Conservation (phyloP, 805 yeast genomes). For the Ogataea minuta region DNA sequence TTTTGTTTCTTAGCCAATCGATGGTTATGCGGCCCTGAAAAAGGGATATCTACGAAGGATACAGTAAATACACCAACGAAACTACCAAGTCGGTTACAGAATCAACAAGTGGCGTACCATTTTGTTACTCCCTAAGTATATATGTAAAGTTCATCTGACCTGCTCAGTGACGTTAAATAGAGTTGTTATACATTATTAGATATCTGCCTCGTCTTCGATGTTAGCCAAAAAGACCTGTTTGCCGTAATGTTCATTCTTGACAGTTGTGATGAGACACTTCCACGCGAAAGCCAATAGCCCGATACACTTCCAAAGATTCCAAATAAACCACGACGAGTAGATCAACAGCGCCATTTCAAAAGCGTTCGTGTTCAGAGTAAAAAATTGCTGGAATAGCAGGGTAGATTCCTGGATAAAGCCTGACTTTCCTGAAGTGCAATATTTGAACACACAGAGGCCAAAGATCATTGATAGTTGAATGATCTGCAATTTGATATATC, state of each 20-base stretch:
- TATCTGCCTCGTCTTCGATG: constrained; percentile 18
- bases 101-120: constrained; percentile 15
- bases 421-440: too few relatives aligned
- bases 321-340: constrained; percentile 7
- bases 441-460: too few relatives aligned
- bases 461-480: background rate
- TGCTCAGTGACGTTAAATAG: constrained; percentile 9
- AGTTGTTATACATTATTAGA: constrained; percentile 3
- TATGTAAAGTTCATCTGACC: constrained; percentile 16
- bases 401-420: too few relatives aligned
- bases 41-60: too few relatives aligned
- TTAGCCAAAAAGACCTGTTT: constrained; percentile 27
- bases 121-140: constrained; percentile 11
- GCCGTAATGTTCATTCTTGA: constrained; percentile 30
- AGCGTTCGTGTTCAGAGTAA: too few relatives aligned
- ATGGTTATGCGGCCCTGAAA: constrained; percentile 15
- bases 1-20: constrained; percentile 1
- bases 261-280: constrained; percentile 15
- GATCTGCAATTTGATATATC: background rate
- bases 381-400: too few relatives aligned
- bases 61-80: too few relatives aligned
- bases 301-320: constrained; percentile 13
- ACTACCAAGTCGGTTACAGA: constrained; percentile 6
- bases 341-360: background rate
- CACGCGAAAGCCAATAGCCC: constrained; percentile 8